These are phyloP conservation scores for Avena insularis DNA, from an alignment of 176 grass and related monocot species.

Conservation along the genomic window DNA sequence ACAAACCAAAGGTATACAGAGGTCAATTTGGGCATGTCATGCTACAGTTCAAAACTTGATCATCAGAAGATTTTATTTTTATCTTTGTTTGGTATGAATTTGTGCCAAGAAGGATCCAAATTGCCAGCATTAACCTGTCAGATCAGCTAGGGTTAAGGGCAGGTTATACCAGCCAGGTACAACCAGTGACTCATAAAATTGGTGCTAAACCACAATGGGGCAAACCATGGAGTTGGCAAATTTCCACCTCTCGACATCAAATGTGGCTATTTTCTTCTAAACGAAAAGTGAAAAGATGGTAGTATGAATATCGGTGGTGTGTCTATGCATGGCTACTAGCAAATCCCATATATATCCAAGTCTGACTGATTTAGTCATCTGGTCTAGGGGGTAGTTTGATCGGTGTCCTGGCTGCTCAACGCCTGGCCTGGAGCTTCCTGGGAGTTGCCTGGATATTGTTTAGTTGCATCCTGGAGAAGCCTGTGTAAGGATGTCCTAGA, in stretches of 20 bases:
- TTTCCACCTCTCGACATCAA: constrained; percentile 11
- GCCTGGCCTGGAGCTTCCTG: constrained; percentile 3
- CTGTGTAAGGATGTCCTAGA: not conserved
- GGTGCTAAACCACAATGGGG: not conserved
- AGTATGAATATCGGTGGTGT: not conserved
- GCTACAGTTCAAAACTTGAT: not conserved
- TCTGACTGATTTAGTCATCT: constrained; percentile 7
- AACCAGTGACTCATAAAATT: constrained; percentile 34
- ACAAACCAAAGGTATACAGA: not conserved
- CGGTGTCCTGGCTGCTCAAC: not conserved
- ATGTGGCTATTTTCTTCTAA: constrained; percentile 26
- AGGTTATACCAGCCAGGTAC: constrained; percentile 12
- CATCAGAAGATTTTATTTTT: not conserved
- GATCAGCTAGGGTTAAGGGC: not conserved
- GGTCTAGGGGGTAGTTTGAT: constrained; percentile 2
- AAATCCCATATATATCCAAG: constrained; percentile 13
- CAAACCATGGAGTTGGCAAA: not conserved
- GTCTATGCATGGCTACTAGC: not conserved
- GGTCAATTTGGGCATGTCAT: not conserved
- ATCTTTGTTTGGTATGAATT: constrained; percentile 4
- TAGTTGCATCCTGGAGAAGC: constrained; percentile 11
- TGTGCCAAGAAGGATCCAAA: not conserved
- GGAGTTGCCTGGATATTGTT: not conserved
- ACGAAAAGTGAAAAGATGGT: not conserved
- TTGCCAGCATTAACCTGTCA: not conserved